phyloP scores from a whole-genome alignment of 805 yeast genomes.

The Sugiyamaella mastotermitis region DNA sequence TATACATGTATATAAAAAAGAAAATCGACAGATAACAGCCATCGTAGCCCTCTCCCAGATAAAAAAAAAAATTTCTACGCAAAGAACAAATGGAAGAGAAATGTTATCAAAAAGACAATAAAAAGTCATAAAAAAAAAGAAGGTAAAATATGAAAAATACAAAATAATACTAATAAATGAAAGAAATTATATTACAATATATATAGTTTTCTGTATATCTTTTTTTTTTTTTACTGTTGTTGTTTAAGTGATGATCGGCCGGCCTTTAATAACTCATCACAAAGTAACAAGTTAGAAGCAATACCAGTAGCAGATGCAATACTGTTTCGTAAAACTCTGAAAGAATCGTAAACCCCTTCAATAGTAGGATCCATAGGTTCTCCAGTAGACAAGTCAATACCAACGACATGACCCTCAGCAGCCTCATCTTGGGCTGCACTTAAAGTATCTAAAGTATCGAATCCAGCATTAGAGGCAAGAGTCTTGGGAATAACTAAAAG shows the following conservation, averaged over 20 bases:
- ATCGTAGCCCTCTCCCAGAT: too few species aligned
- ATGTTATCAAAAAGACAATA: too few species aligned
- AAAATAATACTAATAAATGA: too few species aligned
- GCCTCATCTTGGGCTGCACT: constrained; percentile 86
- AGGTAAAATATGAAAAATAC: too few species aligned
- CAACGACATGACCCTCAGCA: constrained; percentile 75
- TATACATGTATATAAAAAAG: too few species aligned
- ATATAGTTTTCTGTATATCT: too few species aligned
- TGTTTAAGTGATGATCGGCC: constrained; percentile 89
- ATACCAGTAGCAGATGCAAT: constrained; percentile 89
- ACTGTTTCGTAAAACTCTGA: constrained; percentile 89
- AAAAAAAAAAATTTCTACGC: too few species aligned
- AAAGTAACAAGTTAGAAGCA: constrained; percentile 82
- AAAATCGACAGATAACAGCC: too few species aligned
- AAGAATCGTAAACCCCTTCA: constrained; percentile 96
- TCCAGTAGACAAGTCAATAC: constrained; percentile 85
- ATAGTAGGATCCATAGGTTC: constrained; percentile 93
- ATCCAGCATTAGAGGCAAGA: constrained; percentile 84
- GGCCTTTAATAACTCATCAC: constrained; percentile 95
- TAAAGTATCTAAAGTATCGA: constrained; percentile 84
- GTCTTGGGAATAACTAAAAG: constrained; percentile 89
- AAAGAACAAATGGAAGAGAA: too few species aligned
- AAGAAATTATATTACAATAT: too few species aligned
- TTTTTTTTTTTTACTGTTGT: too few species aligned
- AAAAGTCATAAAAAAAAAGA: too few species aligned